Conservation (phyloP, 2,329 filamentous ascomycete genomes). For the Dactylellina cionopaga region DNA sequence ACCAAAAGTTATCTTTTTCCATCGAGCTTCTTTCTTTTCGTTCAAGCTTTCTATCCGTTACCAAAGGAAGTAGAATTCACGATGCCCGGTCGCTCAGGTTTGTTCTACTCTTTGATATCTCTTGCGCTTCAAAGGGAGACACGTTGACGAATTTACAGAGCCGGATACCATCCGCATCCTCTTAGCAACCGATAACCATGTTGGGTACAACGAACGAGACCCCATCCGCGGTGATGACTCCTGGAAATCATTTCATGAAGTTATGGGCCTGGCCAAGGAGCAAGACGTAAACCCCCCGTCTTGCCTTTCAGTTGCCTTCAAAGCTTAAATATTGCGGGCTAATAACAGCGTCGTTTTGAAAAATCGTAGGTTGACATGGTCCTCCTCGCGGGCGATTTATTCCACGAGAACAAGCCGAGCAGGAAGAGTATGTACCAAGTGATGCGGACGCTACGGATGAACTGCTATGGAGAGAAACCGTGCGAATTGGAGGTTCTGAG, state of each 20-base stretch:
- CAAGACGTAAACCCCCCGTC: slow-evolving; percentile 77
- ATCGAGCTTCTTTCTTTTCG: not conserved
- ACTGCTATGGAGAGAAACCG: slow-evolving; percentile 93
- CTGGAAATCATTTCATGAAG: slow-evolving; percentile 94
- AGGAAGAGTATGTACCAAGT: slow-evolving; percentile 97
- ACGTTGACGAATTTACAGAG: slow-evolving; percentile 21
- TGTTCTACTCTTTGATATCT: not conserved
- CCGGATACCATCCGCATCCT: slow-evolving; percentile 93
- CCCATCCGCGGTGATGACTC: slow-evolving; percentile 95
- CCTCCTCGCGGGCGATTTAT: slow-evolving; percentile 89
- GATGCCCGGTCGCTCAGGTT: slow-evolving; percentile 45
- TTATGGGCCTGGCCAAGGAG: slow-evolving; percentile 86
- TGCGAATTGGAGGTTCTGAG: slow-evolving; percentile 95
- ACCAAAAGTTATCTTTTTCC: not conserved
- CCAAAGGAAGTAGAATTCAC: not conserved
- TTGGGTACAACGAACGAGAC: slow-evolving; percentile 93
- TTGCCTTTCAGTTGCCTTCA: not conserved
- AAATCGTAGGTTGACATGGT: slow-evolving; percentile 84
- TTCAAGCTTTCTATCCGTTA: too few species aligned
- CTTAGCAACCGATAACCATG: slow-evolving; percentile 95
- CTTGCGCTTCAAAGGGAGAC: not conserved
- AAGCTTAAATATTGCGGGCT: slow-evolving; percentile 7
- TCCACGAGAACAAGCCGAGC: slow-evolving; percentile 97
- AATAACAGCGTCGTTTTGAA: not conserved
- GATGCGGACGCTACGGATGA: slow-evolving; percentile 91